phyloP scores from a whole-genome alignment of 352 stramenopile species.

The Globisporangium lucens region DNA sequence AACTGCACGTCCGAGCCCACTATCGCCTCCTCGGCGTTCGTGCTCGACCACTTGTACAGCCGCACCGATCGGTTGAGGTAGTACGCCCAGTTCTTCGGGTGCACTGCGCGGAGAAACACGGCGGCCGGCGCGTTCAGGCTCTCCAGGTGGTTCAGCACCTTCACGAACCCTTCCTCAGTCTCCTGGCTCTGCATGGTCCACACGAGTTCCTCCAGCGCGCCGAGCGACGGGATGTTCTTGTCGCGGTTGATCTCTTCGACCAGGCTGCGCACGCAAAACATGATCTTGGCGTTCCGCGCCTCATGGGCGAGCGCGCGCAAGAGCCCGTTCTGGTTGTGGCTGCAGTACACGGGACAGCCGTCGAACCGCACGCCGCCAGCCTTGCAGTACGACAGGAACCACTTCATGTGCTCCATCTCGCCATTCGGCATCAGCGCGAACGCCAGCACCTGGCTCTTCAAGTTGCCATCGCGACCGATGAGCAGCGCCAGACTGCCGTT shows the following conservation, averaged over 20 bases:
- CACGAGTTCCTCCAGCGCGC: slow-evolving; percentile 52
- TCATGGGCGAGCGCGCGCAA: slow-evolving; percentile 59
- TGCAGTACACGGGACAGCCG: slow-evolving; percentile 55
- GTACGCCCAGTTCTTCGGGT: slow-evolving; percentile 73
- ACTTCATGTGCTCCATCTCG: slow-evolving; percentile 74
- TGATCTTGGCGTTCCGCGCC: slow-evolving; percentile 58
- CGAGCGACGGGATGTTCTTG: slow-evolving; percentile 74
- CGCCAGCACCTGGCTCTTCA: slow-evolving; percentile 62
- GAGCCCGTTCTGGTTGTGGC: slow-evolving; percentile 63
- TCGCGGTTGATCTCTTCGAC: slow-evolving; percentile 68
- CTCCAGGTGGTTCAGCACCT: slow-evolving; percentile 50
- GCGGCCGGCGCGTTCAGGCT: slow-evolving; percentile 53
- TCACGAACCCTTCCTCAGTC: slow-evolving; percentile 56
- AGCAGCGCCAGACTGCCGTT: slow-evolving; percentile 57
- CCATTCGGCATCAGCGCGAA: slow-evolving; percentile 66
- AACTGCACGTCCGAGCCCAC: slow-evolving; percentile 52
- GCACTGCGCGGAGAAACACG: slow-evolving; percentile 54
- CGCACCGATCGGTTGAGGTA: slow-evolving; percentile 60
- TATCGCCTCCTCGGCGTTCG: slow-evolving; percentile 50
- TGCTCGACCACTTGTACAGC: slow-evolving; percentile 73
- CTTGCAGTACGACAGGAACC: slow-evolving; percentile 64
- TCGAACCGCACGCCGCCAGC: slow-evolving; percentile 54
- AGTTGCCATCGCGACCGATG: slow-evolving; percentile 60
- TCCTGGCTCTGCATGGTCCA: slow-evolving; percentile 70
- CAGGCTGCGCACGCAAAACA: slow-evolving; percentile 72